A percentile compares a stretch with the other conserved stretches of the same genome.
Evolutionary conservation across 306 rosid species (phyloP).

Genomic region (Dalbergia cultrata): DNA sequence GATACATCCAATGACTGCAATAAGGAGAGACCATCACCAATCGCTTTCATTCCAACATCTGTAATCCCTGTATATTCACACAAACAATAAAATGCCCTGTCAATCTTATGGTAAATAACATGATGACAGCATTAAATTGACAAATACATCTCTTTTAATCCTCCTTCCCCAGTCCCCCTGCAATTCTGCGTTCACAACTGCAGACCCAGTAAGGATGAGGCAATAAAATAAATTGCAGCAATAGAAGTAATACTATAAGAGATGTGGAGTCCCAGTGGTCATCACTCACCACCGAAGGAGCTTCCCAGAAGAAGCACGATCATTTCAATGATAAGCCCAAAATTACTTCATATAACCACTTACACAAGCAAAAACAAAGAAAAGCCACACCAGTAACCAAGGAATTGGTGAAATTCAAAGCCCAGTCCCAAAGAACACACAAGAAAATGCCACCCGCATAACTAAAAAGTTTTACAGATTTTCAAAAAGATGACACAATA

Average conservation of each 20-base stretch:
- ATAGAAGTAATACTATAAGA: too few relatives aligned
- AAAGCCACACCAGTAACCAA: background rate
- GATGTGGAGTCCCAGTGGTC: background rate
- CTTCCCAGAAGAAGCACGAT: background rate
- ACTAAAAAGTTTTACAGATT: background rate
- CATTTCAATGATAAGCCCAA: background rate
- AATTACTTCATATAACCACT: background rate
- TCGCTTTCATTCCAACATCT: constrained; percentile 73
- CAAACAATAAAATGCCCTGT: constrained; percentile 18
- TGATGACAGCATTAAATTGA: background rate
- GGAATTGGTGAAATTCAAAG: constrained; percentile 4
- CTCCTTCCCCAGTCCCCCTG: background rate
- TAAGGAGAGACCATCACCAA: constrained; percentile 77
- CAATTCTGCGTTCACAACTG: too few relatives aligned
- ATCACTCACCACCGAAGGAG: background rate
- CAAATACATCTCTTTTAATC: background rate
- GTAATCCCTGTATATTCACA: constrained; percentile 72
- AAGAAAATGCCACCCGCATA: background rate
- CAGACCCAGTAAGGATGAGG: too few relatives aligned
- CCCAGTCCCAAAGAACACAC: background rate
- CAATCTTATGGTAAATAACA: constrained; percentile 20
- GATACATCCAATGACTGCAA: constrained; percentile 86
- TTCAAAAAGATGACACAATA: too few relatives aligned
- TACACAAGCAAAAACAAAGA: background rate
- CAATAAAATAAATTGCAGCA: background rate